Conservation (phyloP, 768 basidiomycete species). For the Gymnopilus dilepis region DNA sequence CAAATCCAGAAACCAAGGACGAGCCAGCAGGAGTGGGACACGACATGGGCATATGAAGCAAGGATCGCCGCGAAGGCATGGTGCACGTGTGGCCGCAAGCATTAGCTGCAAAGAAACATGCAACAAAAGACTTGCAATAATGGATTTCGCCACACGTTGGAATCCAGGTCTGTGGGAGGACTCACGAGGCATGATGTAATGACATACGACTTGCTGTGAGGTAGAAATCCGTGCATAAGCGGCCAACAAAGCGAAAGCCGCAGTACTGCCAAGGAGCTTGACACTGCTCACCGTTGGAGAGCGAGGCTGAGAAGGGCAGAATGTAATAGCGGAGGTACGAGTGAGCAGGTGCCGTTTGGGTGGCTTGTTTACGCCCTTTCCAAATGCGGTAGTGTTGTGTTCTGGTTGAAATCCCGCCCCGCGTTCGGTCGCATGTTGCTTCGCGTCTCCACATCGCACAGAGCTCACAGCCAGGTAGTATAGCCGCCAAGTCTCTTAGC, state of each 20-base stretch:
- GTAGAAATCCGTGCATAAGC: neutral
- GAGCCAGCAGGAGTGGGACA: neutral
- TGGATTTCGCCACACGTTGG: neutral
- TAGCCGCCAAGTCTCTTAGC: neutral
- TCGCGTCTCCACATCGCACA: neutral
- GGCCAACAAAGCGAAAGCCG: neutral
- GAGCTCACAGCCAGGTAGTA: neutral
- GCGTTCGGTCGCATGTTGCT: neutral
- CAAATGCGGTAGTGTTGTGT: neutral
- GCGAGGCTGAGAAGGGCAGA: neutral
- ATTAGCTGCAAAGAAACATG: neutral
- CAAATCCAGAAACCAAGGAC: neutral
- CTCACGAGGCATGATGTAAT: neutral
- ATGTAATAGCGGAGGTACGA: neutral
- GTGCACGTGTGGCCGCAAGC: neutral
- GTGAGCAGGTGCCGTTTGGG: neutral
- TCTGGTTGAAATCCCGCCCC: slow-evolving; percentile 5
- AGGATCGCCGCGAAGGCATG: neutral
- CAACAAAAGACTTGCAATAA: neutral
- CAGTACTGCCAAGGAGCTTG: neutral
- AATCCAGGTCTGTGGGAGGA: too few relatives aligned
- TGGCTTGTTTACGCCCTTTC: neutral
- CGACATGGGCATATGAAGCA: neutral
- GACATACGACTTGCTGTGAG: neutral
- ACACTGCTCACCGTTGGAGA: neutral